Percentiles rank a stretch among this genome's conserved stretches.
These are phyloP conservation scores for Platismatia glauca DNA, from an alignment of 495 filamentous ascomycete genomes.

Conservation along the genomic window DNA sequence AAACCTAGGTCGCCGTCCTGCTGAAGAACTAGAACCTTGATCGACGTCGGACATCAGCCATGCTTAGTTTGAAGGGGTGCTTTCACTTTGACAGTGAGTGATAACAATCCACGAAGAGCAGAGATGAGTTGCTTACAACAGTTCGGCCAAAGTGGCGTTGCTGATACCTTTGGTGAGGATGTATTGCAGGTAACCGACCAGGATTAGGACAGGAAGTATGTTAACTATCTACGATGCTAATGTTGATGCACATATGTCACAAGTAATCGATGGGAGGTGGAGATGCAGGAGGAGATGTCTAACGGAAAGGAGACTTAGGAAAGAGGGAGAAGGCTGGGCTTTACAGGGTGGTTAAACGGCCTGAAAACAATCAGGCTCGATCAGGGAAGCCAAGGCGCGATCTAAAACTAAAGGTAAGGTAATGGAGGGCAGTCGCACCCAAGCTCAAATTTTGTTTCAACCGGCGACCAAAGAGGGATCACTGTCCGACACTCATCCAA, in stretches of 20 bases:
- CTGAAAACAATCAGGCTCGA: background rate
- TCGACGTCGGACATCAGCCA: background rate
- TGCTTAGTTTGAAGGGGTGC: background rate
- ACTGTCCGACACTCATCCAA: too few species aligned
- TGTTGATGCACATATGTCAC: too few species aligned
- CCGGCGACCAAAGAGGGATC: too few species aligned
- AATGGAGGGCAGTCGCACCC: too few species aligned
- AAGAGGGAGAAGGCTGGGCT: background rate
- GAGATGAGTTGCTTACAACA: background rate
- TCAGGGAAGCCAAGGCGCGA: too few species aligned
- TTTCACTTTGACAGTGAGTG: background rate
- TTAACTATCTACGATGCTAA: too few species aligned
- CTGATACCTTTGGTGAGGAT: background rate
- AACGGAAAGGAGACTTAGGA: background rate
- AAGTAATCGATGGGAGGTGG: background rate
- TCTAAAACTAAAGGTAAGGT: too few species aligned
- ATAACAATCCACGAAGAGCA: background rate
- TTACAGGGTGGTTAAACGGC: background rate
- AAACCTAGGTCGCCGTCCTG: background rate
- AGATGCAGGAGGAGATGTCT: background rate
- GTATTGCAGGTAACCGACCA: background rate
- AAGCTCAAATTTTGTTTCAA: too few species aligned
- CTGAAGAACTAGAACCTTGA: background rate
- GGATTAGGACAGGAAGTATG: background rate
- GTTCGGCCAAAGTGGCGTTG: background rate